Conservation (phyloP, 768 basidiomycete species). For the Mrakia frigida region DNA sequence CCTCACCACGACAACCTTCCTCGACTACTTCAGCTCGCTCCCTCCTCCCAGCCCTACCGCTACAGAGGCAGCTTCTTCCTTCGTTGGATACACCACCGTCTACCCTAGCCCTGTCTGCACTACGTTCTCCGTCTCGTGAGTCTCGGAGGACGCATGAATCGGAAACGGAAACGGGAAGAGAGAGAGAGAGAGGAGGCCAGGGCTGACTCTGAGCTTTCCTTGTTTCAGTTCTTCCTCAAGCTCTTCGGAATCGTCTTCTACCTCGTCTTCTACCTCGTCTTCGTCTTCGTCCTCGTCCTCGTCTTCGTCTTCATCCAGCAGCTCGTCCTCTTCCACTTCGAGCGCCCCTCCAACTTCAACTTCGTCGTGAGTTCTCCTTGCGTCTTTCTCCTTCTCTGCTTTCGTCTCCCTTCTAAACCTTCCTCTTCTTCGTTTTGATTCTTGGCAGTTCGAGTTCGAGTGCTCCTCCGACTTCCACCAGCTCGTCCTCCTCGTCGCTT, state of each 20-base stretch:
- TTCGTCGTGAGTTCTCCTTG: neutral
- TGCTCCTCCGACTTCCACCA: no score
- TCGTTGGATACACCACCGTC: neutral
- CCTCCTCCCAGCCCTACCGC: neutral
- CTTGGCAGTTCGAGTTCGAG: no score
- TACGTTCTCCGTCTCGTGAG: neutral
- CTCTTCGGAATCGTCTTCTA: neutral
- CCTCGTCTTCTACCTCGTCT: neutral
- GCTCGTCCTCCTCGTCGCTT: no score
- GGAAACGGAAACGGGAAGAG: no score
- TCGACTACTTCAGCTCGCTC: neutral
- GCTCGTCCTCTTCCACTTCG: neutral
- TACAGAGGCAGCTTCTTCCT: neutral
- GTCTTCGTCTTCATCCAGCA: neutral
- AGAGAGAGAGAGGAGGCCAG: neutral
- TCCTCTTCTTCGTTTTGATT: neutral
- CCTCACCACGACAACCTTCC: neutral
- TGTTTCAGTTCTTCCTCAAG: neutral
- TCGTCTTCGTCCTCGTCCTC: neutral
- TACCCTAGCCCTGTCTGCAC: neutral
- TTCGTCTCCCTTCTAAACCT: neutral
- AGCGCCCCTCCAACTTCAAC: neutral
- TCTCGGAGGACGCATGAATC: neutral
- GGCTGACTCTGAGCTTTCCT: neutral
- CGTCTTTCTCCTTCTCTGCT: neutral